These are phyloP conservation scores for Hypoxylon sp. DNA, from an alignment of 2,329 filamentous ascomycete species.

Conservation along the genomic window DNA sequence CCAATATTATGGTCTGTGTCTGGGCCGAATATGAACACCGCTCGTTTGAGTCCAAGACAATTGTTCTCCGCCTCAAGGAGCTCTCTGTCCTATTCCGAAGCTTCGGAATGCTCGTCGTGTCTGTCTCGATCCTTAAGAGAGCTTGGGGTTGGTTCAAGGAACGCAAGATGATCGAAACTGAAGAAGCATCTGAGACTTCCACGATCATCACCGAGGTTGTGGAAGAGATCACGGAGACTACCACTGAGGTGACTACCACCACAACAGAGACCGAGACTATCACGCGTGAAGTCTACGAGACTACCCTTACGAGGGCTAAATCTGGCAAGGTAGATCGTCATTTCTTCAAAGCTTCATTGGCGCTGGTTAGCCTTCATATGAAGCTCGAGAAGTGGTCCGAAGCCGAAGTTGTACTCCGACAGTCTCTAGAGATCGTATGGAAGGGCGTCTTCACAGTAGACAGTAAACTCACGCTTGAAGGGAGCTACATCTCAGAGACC, in stretches of 20 bases:
- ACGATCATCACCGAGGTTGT: constrained; percentile 59
- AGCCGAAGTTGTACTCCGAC: constrained; percentile 56
- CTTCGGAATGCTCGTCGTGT: constrained; percentile 56
- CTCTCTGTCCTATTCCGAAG: constrained; percentile 55
- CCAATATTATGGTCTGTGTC: constrained; percentile 59
- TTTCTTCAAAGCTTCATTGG: constrained; percentile 57
- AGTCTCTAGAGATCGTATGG: constrained; percentile 59
- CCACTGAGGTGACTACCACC: constrained; percentile 54
- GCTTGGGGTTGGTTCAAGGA: constrained; percentile 60
- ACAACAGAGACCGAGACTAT: constrained; percentile 56
- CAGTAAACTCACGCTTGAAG: constrained; percentile 51
- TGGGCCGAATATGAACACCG: constrained; percentile 60
- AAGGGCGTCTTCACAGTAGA: constrained; percentile 56
- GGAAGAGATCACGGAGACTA: constrained; percentile 58
- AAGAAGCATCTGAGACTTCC: constrained; percentile 56
- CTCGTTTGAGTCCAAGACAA: constrained; percentile 52
- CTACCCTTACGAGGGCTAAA: constrained; percentile 56
- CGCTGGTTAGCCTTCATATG: constrained; percentile 55
- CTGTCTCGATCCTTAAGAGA: constrained; percentile 56
- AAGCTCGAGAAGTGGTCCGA: constrained; percentile 55
- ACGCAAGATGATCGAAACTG: constrained; percentile 52
- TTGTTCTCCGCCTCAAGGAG: constrained; percentile 57
- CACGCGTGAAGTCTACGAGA: constrained; percentile 57
- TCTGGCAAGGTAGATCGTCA: constrained; percentile 53
- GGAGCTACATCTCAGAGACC: constrained; percentile 54